A percentile compares a stretch with the other conserved stretches of the same genome.
phyloP scores from a whole-genome alignment of 352 stramenopile genomes.

The Pythium dissimile region DNA sequence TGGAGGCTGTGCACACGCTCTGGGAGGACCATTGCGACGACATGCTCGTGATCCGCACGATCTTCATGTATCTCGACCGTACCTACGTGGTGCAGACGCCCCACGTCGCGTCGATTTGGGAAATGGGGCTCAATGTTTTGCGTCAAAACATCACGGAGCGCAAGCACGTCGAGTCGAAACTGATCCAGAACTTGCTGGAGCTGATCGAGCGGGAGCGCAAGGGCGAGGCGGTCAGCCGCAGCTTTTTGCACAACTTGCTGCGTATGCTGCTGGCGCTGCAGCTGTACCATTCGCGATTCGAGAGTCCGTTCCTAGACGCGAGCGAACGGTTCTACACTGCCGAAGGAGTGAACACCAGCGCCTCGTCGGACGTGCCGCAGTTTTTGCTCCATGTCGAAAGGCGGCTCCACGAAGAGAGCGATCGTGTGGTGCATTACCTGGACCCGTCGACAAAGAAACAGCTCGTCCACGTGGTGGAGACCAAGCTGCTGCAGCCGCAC shows the following conservation, averaged over 20 bases:
- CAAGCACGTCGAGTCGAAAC: constrained; percentile 53
- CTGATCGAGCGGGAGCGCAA: constrained; percentile 88
- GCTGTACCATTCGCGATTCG: constrained; percentile 85
- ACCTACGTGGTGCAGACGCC: constrained; percentile 87
- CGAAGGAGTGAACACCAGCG: constrained; percentile 66
- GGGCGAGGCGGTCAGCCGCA: constrained; percentile 83
- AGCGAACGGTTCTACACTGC: constrained; percentile 84
- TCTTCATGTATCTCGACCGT: constrained; percentile 92
- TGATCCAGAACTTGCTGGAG: constrained; percentile 72
- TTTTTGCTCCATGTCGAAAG: constrained; percentile 89
- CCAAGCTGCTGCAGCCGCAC: constrained; percentile 82
- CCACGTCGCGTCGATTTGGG: constrained; percentile 87
- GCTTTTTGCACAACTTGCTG: constrained; percentile 76
- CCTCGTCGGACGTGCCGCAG: constrained; percentile 65
- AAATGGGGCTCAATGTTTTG: constrained; percentile 83
- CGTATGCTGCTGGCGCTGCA: constrained; percentile 83
- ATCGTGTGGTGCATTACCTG: constrained; percentile 73
- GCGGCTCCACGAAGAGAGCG: constrained; percentile 77
- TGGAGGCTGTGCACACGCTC: constrained; percentile 68
- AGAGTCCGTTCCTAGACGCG: constrained; percentile 82
- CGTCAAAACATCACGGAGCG: constrained; percentile 55
- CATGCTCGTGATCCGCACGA: constrained; percentile 91
- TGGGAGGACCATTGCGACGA: constrained; percentile 92
- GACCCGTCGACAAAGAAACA: constrained; percentile 73
- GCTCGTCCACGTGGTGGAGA: constrained; percentile 72